Percentiles rank a stretch among this genome's conserved stretches.
Conservation (phyloP, 1,284 basidiomycete genomes). For the Rugosomyces carneus region DNA sequence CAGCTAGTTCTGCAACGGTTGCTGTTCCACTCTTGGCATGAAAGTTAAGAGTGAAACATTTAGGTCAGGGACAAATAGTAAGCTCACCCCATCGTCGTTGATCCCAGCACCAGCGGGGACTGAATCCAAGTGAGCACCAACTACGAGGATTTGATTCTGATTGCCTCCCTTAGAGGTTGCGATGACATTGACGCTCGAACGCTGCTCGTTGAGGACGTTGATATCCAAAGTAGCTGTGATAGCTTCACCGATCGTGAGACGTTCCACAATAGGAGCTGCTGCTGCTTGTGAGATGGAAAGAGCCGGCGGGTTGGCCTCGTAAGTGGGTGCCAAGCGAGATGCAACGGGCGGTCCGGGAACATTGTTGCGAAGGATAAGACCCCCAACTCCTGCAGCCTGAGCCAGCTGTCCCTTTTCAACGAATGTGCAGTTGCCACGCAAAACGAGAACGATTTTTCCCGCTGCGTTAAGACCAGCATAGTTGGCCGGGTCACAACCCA, state of each 20-base stretch:
- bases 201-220: constrained; percentile 8
- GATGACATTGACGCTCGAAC: constrained; percentile 12
- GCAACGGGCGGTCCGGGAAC: constrained; percentile 10
- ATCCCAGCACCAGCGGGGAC: constrained; percentile 14
- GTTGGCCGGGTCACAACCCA: constrained; percentile 8
- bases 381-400: constrained; percentile 4
- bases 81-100: constrained; percentile 12
- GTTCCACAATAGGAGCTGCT: constrained; percentile 10
- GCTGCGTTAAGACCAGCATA: constrained; percentile 7
- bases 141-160: constrained; percentile 12
- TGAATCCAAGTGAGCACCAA: constrained; percentile 14
- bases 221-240: constrained; percentile 9
- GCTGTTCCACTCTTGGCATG: constrained; percentile 10
- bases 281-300: constrained; percentile 8
- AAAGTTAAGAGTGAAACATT: neutral
- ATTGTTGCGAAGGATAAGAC: constrained; percentile 11
- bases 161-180: constrained; percentile 11
- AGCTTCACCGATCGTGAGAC: constrained; percentile 6
- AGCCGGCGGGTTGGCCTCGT: constrained; percentile 9
- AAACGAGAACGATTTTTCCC: constrained; percentile 11
- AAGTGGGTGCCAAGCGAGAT: constrained; percentile 6
- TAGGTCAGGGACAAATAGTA: neutral
- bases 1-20: constrained; percentile 10
- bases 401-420: constrained; percentile 10
- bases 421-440: constrained; percentile 12